phyloP scores from a whole-genome alignment of 345 rosid genomes.

The Luvunga scandens region DNA sequence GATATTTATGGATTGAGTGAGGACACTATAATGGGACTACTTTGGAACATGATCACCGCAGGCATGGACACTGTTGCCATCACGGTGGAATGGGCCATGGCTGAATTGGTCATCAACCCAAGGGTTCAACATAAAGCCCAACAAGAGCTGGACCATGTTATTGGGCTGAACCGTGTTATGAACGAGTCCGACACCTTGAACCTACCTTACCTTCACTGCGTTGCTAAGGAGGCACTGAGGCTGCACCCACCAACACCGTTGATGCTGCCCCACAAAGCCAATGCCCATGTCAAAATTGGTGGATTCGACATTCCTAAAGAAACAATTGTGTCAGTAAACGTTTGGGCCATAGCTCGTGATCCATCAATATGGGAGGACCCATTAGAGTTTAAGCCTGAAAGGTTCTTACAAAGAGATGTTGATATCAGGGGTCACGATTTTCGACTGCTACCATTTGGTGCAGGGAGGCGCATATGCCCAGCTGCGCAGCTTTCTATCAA shows the following conservation, averaged over 20 bases:
- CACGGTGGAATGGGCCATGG: slow-evolving; percentile 49
- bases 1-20: slow-evolving; percentile 22
- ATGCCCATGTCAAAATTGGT: slow-evolving; percentile 30
- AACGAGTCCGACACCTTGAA: slow-evolving; percentile 13
- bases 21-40: slow-evolving; percentile 38
- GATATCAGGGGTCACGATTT: slow-evolving; percentile 40
- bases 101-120: slow-evolving; percentile 38
- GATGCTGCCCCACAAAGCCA: slow-evolving; percentile 51
- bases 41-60: slow-evolving; percentile 54
- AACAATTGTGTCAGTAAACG: slow-evolving; percentile 31
- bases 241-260: slow-evolving; percentile 48
- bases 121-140: slow-evolving; percentile 28
- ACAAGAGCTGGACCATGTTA: slow-evolving; percentile 16
- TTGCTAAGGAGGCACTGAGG: slow-evolving; percentile 25
- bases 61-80: slow-evolving; percentile 45
- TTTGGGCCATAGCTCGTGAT: slow-evolving; percentile 38
- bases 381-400: slow-evolving; percentile 35
- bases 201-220: slow-evolving; percentile 23
- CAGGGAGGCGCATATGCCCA: slow-evolving; percentile 44
- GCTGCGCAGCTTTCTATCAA: slow-evolving; percentile 44
- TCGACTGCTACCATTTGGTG: slow-evolving; percentile 29
- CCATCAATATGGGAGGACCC: slow-evolving; percentile 36
- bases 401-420: slow-evolving; percentile 34
- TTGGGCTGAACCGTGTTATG: slow-evolving; percentile 13
- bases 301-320: slow-evolving; percentile 42